Percentiles rank a stretch among this genome's conserved stretches.
These are phyloP conservation scores for Huntiella bhutanensis DNA, from an alignment of 2,329 filamentous ascomycete genomes.

Conservation along the genomic window DNA sequence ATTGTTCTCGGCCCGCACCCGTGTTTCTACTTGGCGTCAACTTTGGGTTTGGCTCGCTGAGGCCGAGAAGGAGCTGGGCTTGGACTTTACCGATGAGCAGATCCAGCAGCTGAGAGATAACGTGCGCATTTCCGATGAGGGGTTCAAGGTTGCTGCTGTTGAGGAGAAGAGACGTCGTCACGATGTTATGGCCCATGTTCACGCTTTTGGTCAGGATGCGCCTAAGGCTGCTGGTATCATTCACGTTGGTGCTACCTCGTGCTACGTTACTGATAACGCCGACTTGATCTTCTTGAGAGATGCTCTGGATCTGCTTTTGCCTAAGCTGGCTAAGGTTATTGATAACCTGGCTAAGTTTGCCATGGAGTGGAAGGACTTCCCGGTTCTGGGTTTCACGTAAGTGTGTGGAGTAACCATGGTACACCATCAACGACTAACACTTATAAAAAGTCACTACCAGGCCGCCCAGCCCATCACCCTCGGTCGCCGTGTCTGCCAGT, in stretches of 20 bases:
- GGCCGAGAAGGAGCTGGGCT: slow-evolving; percentile 60
- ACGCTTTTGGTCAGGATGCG: slow-evolving; percentile 54
- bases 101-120: slow-evolving; percentile 60
- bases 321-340: slow-evolving; percentile 64
- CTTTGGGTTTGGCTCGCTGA: slow-evolving; percentile 77
- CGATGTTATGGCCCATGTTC: slow-evolving; percentile 33
- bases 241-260: slow-evolving; percentile 48
- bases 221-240: slow-evolving; percentile 69
- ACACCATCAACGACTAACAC: not conserved
- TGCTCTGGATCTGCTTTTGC: slow-evolving; percentile 55
- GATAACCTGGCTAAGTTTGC: slow-evolving; percentile 56
- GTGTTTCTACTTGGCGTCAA: slow-evolving; percentile 62
- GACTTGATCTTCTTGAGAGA: slow-evolving; percentile 49
- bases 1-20: slow-evolving; percentile 60
- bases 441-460: slow-evolving; percentile 48
- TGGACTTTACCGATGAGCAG: slow-evolving; percentile 54
- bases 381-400: slow-evolving; percentile 12
- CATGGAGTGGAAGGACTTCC: slow-evolving; percentile 43
- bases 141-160: slow-evolving; percentile 53
- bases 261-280: slow-evolving; percentile 53
- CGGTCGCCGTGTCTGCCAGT: slow-evolving; percentile 50
- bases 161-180: slow-evolving; percentile 60
- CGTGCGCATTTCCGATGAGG: slow-evolving; percentile 54
- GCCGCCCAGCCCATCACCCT: slow-evolving; percentile 35
- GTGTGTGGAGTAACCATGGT: not conserved